These are phyloP conservation scores for Xylaria arbuscula DNA, from an alignment of 2,329 filamentous ascomycete genomes.

Conservation along the genomic window DNA sequence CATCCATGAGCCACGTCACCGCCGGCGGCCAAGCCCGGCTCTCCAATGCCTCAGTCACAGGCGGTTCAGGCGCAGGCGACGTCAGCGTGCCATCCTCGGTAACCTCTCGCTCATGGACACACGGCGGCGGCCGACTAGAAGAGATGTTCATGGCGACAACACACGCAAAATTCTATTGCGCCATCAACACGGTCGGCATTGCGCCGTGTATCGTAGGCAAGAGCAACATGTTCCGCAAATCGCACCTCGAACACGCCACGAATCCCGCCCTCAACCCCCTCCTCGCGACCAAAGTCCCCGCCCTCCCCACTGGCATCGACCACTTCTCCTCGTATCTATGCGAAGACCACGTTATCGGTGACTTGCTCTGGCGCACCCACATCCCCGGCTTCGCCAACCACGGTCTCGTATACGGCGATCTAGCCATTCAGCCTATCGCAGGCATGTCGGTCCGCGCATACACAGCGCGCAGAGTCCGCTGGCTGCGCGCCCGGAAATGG, in stretches of 20 bases:
- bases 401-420: conserved; percentile 82
- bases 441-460: conserved; percentile 83
- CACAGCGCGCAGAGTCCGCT: conserved; percentile 82
- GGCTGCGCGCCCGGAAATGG: conserved; percentile 94
- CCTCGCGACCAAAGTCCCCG: conserved; percentile 52
- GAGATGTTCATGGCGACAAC: conserved; percentile 94
- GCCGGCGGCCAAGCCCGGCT: conserved; percentile 50
- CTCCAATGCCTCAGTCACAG: conserved; percentile 50
- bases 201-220: conserved; percentile 97
- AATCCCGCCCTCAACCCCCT: conserved; percentile 59
- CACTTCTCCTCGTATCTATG: conserved; percentile 97
- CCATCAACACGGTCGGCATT: conserved; percentile 91
- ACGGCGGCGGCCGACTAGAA: conserved; percentile 84
- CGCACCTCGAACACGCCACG: conserved; percentile 83
- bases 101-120: conserved; percentile 49
- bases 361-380: conserved; percentile 83
- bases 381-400: conserved; percentile 79
- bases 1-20: conserved; percentile 46
- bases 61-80: conserved; percentile 48
- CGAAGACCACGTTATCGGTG: conserved; percentile 95
- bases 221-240: conserved; percentile 97
- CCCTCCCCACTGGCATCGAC: conserved; percentile 77
- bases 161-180: conserved; percentile 97
- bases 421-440: conserved; percentile 89
- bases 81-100: conserved; percentile 45